Evolutionary conservation across 768 basidiomycete genomes (phyloP), one percentile per base, ranked within the genome.

Genomic region (Thelephora aurantiotincta): DNA sequence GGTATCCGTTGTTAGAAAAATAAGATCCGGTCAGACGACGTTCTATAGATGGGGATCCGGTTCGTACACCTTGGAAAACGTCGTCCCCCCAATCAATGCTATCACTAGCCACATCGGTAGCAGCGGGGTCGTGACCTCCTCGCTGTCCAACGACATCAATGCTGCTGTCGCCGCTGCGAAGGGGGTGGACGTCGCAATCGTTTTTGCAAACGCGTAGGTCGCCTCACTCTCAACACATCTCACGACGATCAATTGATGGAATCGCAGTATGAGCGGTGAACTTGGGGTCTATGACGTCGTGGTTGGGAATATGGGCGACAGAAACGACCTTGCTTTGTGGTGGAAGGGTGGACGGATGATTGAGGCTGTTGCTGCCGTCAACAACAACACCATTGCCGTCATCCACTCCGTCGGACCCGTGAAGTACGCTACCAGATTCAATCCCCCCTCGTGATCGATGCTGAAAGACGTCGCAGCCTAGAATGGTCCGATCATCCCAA

Each of bases 401-500:
- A 68, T 82, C 4, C 77, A 85, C 57, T 69, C 72, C 6, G 79
- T 81, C 42, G 82, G 82, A 0, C 71, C 75, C 0, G 72, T 80
- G 44, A 65, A 14, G 38, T 41, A 22, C 11, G 38, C 38, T 5
- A 7, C 38, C 4, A 7, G 26, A 30, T 9, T 30, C 9, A 4
- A 9, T 30, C 38, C 14, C 38, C 38, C 38, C 1, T 16, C 22
- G 22, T 41, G 4, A 9, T 41, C 14, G 38, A 18, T 41, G 12
- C 38, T 41, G 18, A 14, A 4, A 5, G 7, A 14, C 38, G 16
- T 11, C 14, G 38, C 16, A 41, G 38, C 38, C 7, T 41, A 14
- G 14, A 9, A 7, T 41, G 38, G 38, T 41, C 38, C 9, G 38
- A 41, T 11, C 16, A 41, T 41, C 38, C 38, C 22, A 41, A 41